These are phyloP conservation scores for Aspergillus felis DNA, from an alignment of 2,329 filamentous ascomycete species.

Conservation along the genomic window DNA sequence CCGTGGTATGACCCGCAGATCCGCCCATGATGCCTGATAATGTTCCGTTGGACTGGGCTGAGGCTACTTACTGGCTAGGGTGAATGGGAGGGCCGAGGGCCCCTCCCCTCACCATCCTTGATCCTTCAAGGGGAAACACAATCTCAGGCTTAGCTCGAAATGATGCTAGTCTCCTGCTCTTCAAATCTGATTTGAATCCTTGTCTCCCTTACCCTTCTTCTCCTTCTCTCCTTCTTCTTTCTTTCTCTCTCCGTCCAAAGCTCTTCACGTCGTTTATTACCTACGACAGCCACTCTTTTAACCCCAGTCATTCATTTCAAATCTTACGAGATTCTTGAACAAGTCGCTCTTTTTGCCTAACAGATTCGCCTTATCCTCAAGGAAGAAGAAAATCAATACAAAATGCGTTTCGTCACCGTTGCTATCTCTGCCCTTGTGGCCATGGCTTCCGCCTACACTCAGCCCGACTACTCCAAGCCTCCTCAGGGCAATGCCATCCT, in stretches of 20 bases:
- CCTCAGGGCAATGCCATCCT: conserved; percentile 54
- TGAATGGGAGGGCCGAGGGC: not conserved
- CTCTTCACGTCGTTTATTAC: conserved; percentile 10
- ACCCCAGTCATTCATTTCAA: conserved; percentile 21
- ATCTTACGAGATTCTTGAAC: conserved; percentile 14
- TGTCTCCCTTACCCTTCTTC: conserved; percentile 9
- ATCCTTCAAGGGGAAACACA: not conserved
- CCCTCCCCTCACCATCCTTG: not conserved
- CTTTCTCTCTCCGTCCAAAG: conserved; percentile 9
- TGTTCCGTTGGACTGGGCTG: not conserved
- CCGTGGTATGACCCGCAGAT: conserved; percentile 5
- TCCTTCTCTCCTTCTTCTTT: conserved; percentile 10
- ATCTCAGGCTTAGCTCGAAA: not conserved
- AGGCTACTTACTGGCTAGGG: not conserved
- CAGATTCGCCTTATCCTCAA: conserved; percentile 1
- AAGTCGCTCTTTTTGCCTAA: conserved; percentile 21
- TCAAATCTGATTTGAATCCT: conserved; percentile 8
- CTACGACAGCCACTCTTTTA: conserved; percentile 21
- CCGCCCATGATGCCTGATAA: not conserved
- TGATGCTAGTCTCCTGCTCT: not conserved
- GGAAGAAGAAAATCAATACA: conserved; percentile 14
- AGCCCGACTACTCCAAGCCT: conserved; percentile 31
- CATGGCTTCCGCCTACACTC: conserved; percentile 34
- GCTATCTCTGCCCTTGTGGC: conserved; percentile 37
- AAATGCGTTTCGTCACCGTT: conserved; percentile 38